Evolutionary conservation across 805 yeast species (phyloP), one percentile per base, ranked within the genome.

Genomic region (Cyberlindnera galapagoensis): DNA sequence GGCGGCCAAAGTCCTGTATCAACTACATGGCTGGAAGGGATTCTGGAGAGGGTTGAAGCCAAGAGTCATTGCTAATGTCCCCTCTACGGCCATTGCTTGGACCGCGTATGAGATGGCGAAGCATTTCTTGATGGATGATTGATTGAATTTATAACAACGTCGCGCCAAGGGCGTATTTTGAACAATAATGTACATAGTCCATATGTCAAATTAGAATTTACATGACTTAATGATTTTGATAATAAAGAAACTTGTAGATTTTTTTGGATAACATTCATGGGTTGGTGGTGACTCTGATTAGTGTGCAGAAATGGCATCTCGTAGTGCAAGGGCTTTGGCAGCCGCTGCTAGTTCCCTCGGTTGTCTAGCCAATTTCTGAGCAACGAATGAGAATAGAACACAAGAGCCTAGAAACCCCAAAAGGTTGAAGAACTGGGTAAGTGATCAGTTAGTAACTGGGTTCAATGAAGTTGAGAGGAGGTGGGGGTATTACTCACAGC

Each of bases 91-190:
- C 14, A 87, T 90, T 40, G 79, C 94, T 43, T 90, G 97, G 97
- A 90, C 97, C 2, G 85, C 95, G 18, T 90, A 90, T 59, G 98
- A 90, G 57, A 84, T 88, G 90, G 97, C 96, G 26, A 90, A 90
- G 36, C 64, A 62, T 39, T 56, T 60, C 44, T 40, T 63, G 22
- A 21, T 49, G 26, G 40, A 40, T 24, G 39, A 10, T 15, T 21
- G 14, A 6, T 14, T 12, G n/a, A 18, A 18, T 24, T 5, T 13
- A n/a, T n/a, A n/a, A n/a, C n/a, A n/a, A n/a, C n/a, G n/a, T n/a
- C n/a, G n/a, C n/a, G n/a, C n/a, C n/a, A n/a, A n/a, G n/a, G n/a
- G n/a, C n/a, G n/a, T n/a, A n/a, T n/a, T n/a, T n/a, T n/a, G n/a
- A n/a, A n/a, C n/a, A n/a, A n/a, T n/a, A n/a, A n/a, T n/a, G n/a